Conservation (phyloP, 1,284 basidiomycete genomes). For the Rhodotorula glutinis region DNA sequence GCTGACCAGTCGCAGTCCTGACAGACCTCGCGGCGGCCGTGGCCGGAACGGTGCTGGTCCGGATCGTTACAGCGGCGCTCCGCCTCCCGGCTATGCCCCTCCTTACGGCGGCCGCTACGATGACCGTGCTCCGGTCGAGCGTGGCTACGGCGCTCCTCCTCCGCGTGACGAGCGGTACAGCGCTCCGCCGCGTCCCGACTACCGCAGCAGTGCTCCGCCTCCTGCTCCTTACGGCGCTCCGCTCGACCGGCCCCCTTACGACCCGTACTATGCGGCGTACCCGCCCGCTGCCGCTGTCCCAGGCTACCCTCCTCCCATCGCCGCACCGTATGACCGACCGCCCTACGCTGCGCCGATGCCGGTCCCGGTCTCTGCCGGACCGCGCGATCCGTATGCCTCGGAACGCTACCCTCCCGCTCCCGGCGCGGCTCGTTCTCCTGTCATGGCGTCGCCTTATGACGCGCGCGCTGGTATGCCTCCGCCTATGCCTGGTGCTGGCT, state of each 20-base stretch:
- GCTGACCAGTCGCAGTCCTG: background rate
- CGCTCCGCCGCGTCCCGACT: conserved; percentile 5
- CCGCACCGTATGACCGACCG: conserved; percentile 24
- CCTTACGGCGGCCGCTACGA: conserved; percentile 16
- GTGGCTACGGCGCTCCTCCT: conserved; percentile 10
- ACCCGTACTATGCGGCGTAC: conserved; percentile 16
- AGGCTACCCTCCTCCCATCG: conserved; percentile 8
- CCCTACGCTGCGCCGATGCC: conserved; percentile 12
- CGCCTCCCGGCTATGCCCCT: conserved; percentile 8
- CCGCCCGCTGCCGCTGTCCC: conserved; percentile 5
- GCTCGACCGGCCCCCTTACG: conserved; percentile 10
- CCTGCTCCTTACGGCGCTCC: conserved; percentile 19
- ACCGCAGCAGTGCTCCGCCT: conserved; percentile 10
- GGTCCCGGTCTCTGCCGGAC: background rate
- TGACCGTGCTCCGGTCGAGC: conserved; percentile 4
- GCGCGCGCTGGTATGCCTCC: background rate
- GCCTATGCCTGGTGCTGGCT: conserved; percentile 18
- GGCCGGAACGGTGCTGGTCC: conserved; percentile 5
- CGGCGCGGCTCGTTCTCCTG: conserved; percentile 14
- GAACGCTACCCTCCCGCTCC: conserved; percentile 25
- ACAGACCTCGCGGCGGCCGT: background rate
- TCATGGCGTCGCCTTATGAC: conserved; percentile 12
- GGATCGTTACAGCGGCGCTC: background rate
- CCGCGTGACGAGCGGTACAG: conserved; percentile 18
- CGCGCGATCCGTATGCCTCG: conserved; percentile 16